Conservation (phyloP, 257 asterid species). For the Solanum clarkiae region DNA sequence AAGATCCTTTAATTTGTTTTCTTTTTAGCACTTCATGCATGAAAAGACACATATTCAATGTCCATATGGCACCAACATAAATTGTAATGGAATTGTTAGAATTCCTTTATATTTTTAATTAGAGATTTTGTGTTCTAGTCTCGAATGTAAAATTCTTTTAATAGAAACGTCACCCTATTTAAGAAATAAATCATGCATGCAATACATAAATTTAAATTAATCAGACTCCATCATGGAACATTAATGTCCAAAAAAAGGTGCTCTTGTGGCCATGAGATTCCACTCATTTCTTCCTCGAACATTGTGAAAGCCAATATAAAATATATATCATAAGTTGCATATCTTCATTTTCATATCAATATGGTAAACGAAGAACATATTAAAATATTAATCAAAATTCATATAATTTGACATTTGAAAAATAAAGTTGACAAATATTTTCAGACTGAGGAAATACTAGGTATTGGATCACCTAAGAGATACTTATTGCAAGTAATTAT, state of each 20-base stretch:
- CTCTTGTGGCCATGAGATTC: constrained; percentile 16
- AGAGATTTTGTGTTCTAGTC: too few relatives aligned
- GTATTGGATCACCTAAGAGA: not conserved
- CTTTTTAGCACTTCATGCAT: not conserved
- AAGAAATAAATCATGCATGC: not conserved
- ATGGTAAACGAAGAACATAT: not conserved
- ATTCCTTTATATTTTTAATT: accelerated
- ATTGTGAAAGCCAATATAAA: not conserved
- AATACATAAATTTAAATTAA: not conserved
- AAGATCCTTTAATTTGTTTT: not conserved
- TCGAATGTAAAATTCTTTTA: not conserved
- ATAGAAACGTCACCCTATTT: too few relatives aligned
- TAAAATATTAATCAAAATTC: not conserved
- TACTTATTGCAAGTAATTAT: not conserved
- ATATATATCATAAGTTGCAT: not conserved
- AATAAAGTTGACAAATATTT: not conserved
- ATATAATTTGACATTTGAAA: not conserved
- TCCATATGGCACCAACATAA: not conserved
- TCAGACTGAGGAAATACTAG: accelerated
- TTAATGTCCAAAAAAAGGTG: not conserved
- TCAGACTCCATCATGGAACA: not conserved
- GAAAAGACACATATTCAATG: not conserved
- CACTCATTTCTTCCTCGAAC: not conserved
- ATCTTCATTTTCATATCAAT: not conserved
- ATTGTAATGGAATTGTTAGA: not conserved